Conservation (phyloP, 2,329 filamentous ascomycete genomes). For the Scedosporium aurantiacum region DNA sequence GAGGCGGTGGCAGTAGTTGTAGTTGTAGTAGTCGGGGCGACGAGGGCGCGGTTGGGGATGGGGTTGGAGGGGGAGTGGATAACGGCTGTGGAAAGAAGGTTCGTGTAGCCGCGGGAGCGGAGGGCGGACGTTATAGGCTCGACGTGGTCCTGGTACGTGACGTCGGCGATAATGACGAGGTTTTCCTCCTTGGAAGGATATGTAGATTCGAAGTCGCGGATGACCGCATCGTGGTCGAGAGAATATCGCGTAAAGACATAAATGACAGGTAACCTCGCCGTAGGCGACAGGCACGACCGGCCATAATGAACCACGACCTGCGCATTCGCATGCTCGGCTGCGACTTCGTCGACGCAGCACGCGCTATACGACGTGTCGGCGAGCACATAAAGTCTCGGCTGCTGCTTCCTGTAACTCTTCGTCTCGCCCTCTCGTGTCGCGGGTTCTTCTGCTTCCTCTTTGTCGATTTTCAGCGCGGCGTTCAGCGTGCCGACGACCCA, state of each 20-base stretch:
- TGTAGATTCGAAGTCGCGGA: constrained; percentile 51
- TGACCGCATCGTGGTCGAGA: constrained; percentile 49
- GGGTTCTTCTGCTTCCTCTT: background rate
- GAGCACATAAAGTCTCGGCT: constrained; percentile 62
- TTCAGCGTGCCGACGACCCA: constrained; percentile 55
- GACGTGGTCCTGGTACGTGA: constrained; percentile 74
- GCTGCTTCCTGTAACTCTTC: constrained; percentile 8
- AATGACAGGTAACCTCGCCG: constrained; percentile 74
- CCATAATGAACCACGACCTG: constrained; percentile 93
- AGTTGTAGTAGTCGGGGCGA: background rate
- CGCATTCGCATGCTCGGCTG: constrained; percentile 83
- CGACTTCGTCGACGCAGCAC: constrained; percentile 94
- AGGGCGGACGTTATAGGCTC: constrained; percentile 44
- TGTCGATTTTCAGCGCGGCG: constrained; percentile 4
- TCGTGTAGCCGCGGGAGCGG: constrained; percentile 51
- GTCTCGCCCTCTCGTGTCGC: constrained; percentile 1
- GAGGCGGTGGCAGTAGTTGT: background rate
- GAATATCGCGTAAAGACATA: constrained; percentile 75
- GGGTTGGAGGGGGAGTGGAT: constrained; percentile 66
- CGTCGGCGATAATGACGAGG: constrained; percentile 76
- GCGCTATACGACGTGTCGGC: constrained; percentile 95
- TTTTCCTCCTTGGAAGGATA: constrained; percentile 55
- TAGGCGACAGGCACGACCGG: constrained; percentile 81
- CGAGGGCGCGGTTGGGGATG: constrained; percentile 72
- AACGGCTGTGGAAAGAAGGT: constrained; percentile 59